phyloP scores from a whole-genome alignment of 1,284 basidiomycete genomes.

The Veloporphyrellus conicus region DNA sequence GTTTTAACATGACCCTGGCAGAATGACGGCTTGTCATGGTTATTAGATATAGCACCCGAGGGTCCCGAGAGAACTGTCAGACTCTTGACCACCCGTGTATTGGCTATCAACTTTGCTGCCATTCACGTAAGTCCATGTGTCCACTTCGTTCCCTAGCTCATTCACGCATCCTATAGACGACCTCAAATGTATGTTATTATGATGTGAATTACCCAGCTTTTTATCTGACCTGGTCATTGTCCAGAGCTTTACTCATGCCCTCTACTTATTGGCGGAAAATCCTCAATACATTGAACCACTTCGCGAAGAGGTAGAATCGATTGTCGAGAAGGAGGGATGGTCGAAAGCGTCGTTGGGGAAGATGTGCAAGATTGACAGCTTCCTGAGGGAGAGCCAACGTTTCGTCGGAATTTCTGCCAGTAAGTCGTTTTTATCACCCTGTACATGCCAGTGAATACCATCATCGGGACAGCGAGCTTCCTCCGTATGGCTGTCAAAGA shows the following conservation, averaged over 20 bases:
- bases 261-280: conserved; percentile 36
- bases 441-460: background rate
- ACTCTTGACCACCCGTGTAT: conserved; percentile 31
- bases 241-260: conserved; percentile 33
- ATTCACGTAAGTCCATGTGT: conserved; percentile 29
- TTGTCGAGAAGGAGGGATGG: conserved; percentile 37
- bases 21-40: background rate
- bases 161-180: conserved; percentile 4
- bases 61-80: conserved; percentile 7
- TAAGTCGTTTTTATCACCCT: conserved; percentile 14
- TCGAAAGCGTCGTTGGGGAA: conserved; percentile 37
- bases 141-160: background rate
- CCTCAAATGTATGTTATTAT: conserved; percentile 7
- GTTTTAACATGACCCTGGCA: conserved; percentile 4
- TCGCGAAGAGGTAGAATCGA: conserved; percentile 41
- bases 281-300: conserved; percentile 38
- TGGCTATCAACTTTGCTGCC: conserved; percentile 38
- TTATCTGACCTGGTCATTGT: background rate
- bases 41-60: background rate
- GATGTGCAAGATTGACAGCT: conserved; percentile 45
- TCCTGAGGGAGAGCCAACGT: conserved; percentile 41
- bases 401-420: conserved; percentile 27
- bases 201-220: background rate
- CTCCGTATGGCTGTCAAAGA: background rate
- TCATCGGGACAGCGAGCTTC: background rate